phyloP scores from a whole-genome alignment of 1,139 yeast genomes.

The Debaryomycetaceae sp. region DNA sequence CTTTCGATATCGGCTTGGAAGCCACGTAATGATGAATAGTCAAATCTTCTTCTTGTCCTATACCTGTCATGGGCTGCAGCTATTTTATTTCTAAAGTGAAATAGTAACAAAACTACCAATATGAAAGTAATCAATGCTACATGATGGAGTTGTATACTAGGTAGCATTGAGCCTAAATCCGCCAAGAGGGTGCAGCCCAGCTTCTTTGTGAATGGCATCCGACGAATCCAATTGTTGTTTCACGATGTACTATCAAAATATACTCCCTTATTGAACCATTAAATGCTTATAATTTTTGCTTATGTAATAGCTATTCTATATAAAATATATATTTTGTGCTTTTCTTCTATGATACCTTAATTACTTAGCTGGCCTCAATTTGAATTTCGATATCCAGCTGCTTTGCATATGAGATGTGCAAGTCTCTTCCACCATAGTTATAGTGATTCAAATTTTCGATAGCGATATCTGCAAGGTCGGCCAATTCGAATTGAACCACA shows the following conservation, averaged over 20 bases:
- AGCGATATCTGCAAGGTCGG: conserved; percentile 70
- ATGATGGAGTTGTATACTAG: conserved; percentile 6
- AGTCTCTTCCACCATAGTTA: conserved; percentile 77
- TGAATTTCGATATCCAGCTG: conserved; percentile 1
- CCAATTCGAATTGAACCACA: conserved; percentile 71
- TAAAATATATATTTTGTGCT: no score
- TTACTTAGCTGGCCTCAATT: neutral
- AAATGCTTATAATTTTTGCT: neutral
- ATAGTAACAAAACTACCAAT: conserved; percentile 11
- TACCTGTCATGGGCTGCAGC: conserved; percentile 22
- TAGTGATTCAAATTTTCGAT: conserved; percentile 72
- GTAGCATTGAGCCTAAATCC: neutral
- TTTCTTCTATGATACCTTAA: no score
- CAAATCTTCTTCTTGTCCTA: conserved; percentile 20
- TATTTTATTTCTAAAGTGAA: conserved; percentile 23
- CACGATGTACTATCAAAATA: no score
- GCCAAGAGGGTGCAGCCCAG: no score
- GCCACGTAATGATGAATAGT: conserved; percentile 23
- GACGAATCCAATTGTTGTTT: no score
- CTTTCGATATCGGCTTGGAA: conserved; percentile 59
- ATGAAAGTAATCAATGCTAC: conserved; percentile 10
- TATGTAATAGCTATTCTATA: neutral
- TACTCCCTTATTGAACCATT: neutral
- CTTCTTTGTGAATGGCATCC: no score
- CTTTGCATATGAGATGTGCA: conserved; percentile 62